A percentile compares a stretch with the other conserved stretches of the same genome.
phyloP scores from a whole-genome alignment of 768 basidiomycete genomes.

The Cystobasidium onofrii region DNA sequence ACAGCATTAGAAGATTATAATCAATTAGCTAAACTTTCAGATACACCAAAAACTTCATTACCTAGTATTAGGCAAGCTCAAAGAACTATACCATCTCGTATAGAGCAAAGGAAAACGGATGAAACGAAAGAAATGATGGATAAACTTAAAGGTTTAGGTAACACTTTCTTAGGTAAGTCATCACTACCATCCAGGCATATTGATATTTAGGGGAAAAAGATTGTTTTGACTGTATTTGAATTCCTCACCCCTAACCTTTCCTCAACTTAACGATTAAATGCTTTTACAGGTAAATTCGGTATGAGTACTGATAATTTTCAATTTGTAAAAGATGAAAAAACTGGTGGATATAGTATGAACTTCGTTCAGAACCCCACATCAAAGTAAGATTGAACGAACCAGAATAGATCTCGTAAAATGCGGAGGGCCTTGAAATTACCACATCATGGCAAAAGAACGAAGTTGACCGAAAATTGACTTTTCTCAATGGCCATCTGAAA shows the following conservation, averaged over 20 bases:
- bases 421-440: too few species aligned
- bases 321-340: slow-evolving; percentile 73
- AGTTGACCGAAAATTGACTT: too few species aligned
- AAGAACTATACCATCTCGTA: slow-evolving; percentile 56
- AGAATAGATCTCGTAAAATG: too few species aligned
- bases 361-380: slow-evolving; percentile 58
- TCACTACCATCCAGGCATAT: background rate
- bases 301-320: slow-evolving; percentile 95
- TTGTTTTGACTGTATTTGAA: background rate
- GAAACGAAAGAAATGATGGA: slow-evolving; percentile 86
- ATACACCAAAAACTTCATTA: slow-evolving; percentile 53
- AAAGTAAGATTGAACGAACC: too few species aligned
- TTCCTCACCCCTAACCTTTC: too few species aligned
- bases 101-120: slow-evolving; percentile 67
- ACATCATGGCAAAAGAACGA: too few species aligned
- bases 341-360: slow-evolving; percentile 92
- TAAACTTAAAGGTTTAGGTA: slow-evolving; percentile 86
- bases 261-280: too few species aligned
- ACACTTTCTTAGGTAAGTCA: slow-evolving; percentile 68
- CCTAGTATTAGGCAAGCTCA: slow-evolving; percentile 53
- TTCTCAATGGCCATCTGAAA: too few species aligned
- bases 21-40: slow-evolving; percentile 59
- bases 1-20: slow-evolving; percentile 82
- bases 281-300: slow-evolving; percentile 85
- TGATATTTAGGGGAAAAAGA: background rate